Evolutionary conservation across 2,329 filamentous ascomycete genomes (phyloP), one percentile per base, ranked within the genome.

Genomic region (Helotiales sp.): DNA sequence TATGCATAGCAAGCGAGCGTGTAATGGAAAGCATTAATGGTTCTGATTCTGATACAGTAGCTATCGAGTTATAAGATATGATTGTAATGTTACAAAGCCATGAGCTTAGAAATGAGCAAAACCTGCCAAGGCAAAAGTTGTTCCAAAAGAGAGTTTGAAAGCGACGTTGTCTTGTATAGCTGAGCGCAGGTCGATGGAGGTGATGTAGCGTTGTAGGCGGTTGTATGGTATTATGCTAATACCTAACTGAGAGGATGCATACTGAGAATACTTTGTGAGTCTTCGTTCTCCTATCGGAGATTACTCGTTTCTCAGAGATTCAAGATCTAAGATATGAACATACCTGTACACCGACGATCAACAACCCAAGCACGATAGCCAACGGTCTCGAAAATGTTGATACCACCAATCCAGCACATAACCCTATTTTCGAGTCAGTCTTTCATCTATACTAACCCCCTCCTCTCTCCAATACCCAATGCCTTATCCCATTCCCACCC

Each of bases 301-400:
- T 25, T 15, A 15, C 9, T 24, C 12, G 13, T 24, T 7, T 25
- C 38, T 8, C 17, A 5, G 17, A 17, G 17, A 4, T 3, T 19
- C 15, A 19, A 7, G 4, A 7, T 15, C 22, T 15, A 7, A 3
- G 15, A 19, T 5, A 19, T 40, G 8, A 33, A 54, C 59, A 38
- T 52, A 70, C 69, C 58, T 70, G 68, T 57, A 69, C 55, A 38
- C 82, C 77, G 13, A 89, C 76, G 24, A 90, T 81, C 9, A 85
- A 73, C 12, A 90, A 68, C 0, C 89, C 88, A 19, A 89, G 74
- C 19, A 93, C 71, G 15, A 92, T 67, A 1, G 88, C 86, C 48
- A 93, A 75, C 1, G 87, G 84, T 69, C 84, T 84, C 8, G 87
- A 91, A 71, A 93, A 91, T 15, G 88, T 76, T 58, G 85, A 85